Evolutionary conservation across 73 alveolate species (phyloP), one percentile per base, ranked within the genome.

Genomic region (Symbiodinium pilosum): DNA sequence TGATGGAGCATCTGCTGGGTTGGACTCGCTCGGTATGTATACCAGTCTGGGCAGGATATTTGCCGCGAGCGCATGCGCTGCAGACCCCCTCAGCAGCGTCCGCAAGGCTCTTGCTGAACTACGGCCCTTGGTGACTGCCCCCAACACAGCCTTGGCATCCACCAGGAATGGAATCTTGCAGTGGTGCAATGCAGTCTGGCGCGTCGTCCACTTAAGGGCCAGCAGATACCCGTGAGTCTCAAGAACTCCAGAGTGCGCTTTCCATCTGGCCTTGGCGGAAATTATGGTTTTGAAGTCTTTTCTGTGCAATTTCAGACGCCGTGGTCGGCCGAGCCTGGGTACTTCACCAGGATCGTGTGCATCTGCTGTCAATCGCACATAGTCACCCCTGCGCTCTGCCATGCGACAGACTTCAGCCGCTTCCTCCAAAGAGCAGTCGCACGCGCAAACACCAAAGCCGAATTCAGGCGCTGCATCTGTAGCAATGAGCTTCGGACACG

Each of bases 361-460:
- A 26, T 11, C 88, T 8, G 56, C 42, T 28, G 51, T 11, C 54
- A 81, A 59, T 59, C 88, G 88, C 36, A 81, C 88, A 81, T 34
- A 81, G 56, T 81, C 88, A 7, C 88, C 88, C 4, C 88, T 54
- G 4, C 59, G 24, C 59, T 56, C 73, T 26, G 73, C 73, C 73
- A 56, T 26, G 73, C 73, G 73, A 32, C 73, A 56, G 73, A 56
- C 73, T 56, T 56, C 73, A 26, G 21, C 21, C 9, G 73, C 73
- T 16, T 26, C 21, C 73, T 56, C 21, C 34, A 32, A 26, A 56
- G 9, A 26, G 73, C 73, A 56, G 21, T 32, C 21, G 73, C 73
- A 56, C 73, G 73, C 21, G 73, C 73, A 16, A 3, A 56, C 21
- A 16, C 73, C 73, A 56, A 56, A 56, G 21, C 73, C 73, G 21